phyloP scores from a whole-genome alignment of 139 green algal genomes.

The Chlamydomonas applanata region DNA sequence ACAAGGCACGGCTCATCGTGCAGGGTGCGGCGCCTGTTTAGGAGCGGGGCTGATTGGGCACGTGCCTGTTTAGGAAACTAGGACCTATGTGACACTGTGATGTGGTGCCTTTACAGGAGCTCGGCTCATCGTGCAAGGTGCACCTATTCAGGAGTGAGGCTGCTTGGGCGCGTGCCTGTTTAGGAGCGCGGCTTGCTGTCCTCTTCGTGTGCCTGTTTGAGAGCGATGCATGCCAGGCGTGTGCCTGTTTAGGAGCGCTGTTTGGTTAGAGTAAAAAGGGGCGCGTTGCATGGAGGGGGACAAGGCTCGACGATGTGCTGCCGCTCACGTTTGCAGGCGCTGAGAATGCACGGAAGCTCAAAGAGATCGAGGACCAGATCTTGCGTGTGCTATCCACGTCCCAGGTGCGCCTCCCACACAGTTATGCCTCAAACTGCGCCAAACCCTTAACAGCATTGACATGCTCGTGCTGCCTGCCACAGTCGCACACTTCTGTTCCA shows the following conservation, averaged over 20 bases:
- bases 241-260: no score
- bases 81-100: neutral
- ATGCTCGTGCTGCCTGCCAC: no score
- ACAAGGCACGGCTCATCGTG: constrained; percentile 74
- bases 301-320: neutral
- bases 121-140: no score
- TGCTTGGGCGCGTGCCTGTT: neutral
- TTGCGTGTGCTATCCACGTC: constrained; percentile 60
- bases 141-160: no score
- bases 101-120: no score
- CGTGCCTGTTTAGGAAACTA: neutral
- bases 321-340: constrained; percentile 31
- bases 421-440: no score
- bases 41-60: neutral
- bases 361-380: constrained; percentile 82
- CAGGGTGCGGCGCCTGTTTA: constrained; percentile 18
- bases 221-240: no score
- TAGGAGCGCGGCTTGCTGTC: neutral
- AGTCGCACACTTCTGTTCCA: no score
- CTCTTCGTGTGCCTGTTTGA: neutral
- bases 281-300: no score
- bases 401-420: constrained; percentile 37
- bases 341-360: constrained; percentile 68
- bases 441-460: no score
- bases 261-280: no score